Evolutionary conservation across 2,329 filamentous ascomycete genomes (phyloP), one percentile per base, ranked within the genome.

Genomic region (Curvularia sp.): DNA sequence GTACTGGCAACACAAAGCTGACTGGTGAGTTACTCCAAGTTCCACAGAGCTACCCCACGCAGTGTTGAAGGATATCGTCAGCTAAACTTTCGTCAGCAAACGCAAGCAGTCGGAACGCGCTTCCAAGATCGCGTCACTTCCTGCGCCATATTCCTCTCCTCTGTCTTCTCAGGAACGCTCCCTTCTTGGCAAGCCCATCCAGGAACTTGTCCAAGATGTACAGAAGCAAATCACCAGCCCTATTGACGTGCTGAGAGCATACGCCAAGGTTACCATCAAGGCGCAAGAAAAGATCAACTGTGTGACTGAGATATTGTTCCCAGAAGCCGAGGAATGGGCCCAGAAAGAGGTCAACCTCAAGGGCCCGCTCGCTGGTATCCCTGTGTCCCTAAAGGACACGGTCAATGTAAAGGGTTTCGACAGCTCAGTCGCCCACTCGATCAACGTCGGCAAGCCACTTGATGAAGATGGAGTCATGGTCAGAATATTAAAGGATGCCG

Each of bases 201-300:
- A 89, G 64, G 83, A 90, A 56, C 86, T 97, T 3, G 93, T 97
- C 5, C 79, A 87, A 60, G 86, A 89, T 79, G 90, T 97, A 3
- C 91, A 94, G 30, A 84, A 86, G n/a, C 84, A 87, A 43, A 78
- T 82, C 52, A 81, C 87, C 48, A 83, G 84, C 12, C 88, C 93
- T 0, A 74, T 89, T 23, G 87, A 92, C 60, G 85, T 97, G 46
- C 86, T 97, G n/a, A 87, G 83, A 59, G 87, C 92, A 10, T 98
- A 97, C 74, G 90, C 90, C 70, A 97, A 96, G 77, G 88, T 94
- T 19, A 90, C 93, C 0, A 75, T 96, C 51, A 89, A 88, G 71
- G 93, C 92, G 1, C 94, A 97, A 34, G 84, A 89, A 61, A 89
- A 89, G 78, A 97, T 93, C 2, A 97, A 97, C 76, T 96, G 92